Evolutionary conservation across 2,329 filamentous ascomycete species (phyloP).

Genomic region (Neocatenulostroma microsporum): DNA sequence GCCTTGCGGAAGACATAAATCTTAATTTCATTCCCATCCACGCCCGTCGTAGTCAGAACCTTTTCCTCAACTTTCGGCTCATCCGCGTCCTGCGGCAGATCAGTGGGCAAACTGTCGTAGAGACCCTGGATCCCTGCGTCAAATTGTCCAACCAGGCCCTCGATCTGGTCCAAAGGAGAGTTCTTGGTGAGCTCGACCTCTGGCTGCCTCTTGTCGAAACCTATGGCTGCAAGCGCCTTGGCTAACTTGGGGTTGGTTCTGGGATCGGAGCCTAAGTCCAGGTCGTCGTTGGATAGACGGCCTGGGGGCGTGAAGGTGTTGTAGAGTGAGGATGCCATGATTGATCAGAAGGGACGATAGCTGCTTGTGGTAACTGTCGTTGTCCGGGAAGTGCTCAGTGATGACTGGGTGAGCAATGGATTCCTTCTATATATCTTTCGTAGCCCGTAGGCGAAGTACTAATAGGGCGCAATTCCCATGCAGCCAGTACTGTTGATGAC

Average conservation of each 20-base stretch:
- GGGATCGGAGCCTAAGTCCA: slow-evolving; percentile 11
- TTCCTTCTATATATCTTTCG: too few species aligned
- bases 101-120: slow-evolving; percentile 74
- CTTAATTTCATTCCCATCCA: slow-evolving; percentile 15
- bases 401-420: too few species aligned
- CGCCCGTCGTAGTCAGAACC: slow-evolving; percentile 12
- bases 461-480: too few species aligned
- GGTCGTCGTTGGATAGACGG: slow-evolving; percentile 13
- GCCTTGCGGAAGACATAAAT: slow-evolving; percentile 14
- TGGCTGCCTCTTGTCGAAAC: slow-evolving; percentile 5
- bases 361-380: too few species aligned
- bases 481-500: too few species aligned
- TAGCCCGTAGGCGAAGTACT: too few species aligned
- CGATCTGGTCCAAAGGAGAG: slow-evolving; percentile 5
- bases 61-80: slow-evolving; percentile 10
- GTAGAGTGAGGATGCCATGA: too few species aligned
- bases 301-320: slow-evolving; percentile 11
- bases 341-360: too few species aligned
- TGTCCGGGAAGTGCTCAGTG: too few species aligned
- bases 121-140: slow-evolving; percentile 45
- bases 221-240: slow-evolving; percentile 6
- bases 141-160: slow-evolving; percentile 2
- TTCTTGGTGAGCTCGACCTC: background rate
- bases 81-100: slow-evolving; percentile 10
- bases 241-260: slow-evolving; percentile 13